These are phyloP conservation scores for Prosopis cineraria DNA, from an alignment of 306 rosid genomes.

Conservation along the genomic window DNA sequence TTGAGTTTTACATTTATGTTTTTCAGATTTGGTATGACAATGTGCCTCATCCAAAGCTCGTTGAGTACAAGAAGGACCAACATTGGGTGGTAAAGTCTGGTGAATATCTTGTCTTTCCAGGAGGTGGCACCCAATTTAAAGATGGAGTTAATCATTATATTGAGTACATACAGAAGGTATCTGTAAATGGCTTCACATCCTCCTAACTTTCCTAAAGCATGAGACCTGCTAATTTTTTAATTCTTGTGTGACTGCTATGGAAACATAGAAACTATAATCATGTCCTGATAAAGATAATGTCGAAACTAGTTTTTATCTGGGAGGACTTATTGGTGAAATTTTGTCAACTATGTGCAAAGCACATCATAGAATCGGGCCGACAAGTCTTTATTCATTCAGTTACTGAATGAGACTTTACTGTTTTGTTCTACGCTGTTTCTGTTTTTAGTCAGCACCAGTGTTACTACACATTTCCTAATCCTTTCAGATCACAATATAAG, in stretches of 20 bases:
- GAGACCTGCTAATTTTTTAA: background rate
- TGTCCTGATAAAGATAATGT: background rate
- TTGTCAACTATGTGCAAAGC: background rate
- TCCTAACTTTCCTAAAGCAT: background rate
- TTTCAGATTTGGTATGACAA: conserved; percentile 86
- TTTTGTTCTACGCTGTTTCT: background rate
- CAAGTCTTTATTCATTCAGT: background rate
- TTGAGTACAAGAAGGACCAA: conserved; percentile 94
- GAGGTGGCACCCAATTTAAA: conserved; percentile 98
- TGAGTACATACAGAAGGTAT: conserved; percentile 69
- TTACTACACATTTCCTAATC: too few species aligned
- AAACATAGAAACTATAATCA: background rate
- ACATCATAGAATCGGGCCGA: background rate
- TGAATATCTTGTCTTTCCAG: conserved; percentile 78
- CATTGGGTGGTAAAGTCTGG: conserved; percentile 85
- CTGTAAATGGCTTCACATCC: background rate
- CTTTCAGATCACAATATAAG: too few species aligned
- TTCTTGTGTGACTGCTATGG: background rate
- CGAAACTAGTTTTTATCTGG: background rate
- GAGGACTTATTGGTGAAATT: background rate
- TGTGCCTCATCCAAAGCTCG: conserved; percentile 90
- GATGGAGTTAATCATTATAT: conserved; percentile 78
- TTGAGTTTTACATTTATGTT: conserved; percentile 23
- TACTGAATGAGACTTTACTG: background rate
- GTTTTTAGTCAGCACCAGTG: background rate